phyloP scores from a whole-genome alignment of 306 rosid genomes.

The Gynostemma pentaphyllum region DNA sequence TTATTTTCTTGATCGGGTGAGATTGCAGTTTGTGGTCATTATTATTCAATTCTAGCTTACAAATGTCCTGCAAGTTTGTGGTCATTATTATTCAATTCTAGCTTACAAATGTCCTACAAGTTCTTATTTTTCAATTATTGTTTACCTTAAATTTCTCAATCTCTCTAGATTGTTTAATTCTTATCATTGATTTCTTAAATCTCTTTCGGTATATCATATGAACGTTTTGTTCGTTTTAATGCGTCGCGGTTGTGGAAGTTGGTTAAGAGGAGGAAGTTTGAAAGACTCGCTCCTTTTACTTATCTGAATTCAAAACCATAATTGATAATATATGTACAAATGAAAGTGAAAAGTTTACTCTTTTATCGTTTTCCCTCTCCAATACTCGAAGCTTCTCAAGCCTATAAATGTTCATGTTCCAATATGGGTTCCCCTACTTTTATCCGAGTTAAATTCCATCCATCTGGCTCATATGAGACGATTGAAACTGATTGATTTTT shows the following conservation, averaged over 20 bases:
- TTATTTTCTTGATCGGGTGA: slow-evolving; percentile 59
- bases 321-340: background rate
- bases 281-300: background rate
- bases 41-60: slow-evolving; percentile 5
- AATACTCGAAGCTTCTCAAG: background rate
- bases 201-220: background rate
- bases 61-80: background rate
- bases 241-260: background rate
- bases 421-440: background rate
- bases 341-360: background rate
- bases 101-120: background rate
- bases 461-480: background rate
- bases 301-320: background rate
- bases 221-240: background rate
- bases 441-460: background rate
- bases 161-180: background rate
- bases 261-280: background rate
- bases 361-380: background rate
- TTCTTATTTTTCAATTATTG: slow-evolving; percentile 5
- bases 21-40: slow-evolving; percentile 16
- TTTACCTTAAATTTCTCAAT: background rate
- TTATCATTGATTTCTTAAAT: background rate
- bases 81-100: slow-evolving; percentile 10
- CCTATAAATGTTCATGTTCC: background rate
- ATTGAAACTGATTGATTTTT: background rate